Evolutionary conservation across 805 yeast species (phyloP), one percentile per base, ranked within the genome.

Genomic region (Naumovozyma baii): DNA sequence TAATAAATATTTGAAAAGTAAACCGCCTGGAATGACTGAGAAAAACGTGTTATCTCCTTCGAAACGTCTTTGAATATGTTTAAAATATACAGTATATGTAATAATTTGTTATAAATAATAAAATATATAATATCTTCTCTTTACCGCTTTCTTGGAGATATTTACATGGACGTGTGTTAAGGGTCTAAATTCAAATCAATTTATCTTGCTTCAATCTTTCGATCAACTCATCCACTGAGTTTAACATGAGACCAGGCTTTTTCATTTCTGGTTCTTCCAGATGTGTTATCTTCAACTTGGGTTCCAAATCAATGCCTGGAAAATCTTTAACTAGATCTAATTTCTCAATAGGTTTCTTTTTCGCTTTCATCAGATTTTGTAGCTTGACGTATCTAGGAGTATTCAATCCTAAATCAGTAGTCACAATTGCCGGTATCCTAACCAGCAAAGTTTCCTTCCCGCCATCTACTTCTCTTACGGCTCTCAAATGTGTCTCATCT

Each of bases 301-400:
- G 72, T 25, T 73, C 61, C 9, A 77, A 57, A 33, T 80, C 83
- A 3, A 51, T 36, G 26, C 82, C 71, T n/a, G 80, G 83, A 44
- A 84, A 73, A 51, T 83, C 94, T 14, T 51, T 44, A n/a, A 57
- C 67, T 16, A 79, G 63, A 61, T 67, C 73, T 64, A 62, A 75
- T 61, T 55, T 76, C 70, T 78, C 85, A 59, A 88, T 70, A 3
- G 95, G 95, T 71, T 86, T 88, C 76, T 88, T 88, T 71, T 92
- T 92, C 40, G 97, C 97, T 70, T 92, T 92, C 97, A 92, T 92
- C 68, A 88, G 76, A 62, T 90, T 92, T 44, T 96, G 96, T 57
- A 92, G 72, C 12, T 94, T 77, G n/a, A 94, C 95, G 55, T 86
- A 92, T 53, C 96, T 79, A 33, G 99, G 98, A 58, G 78, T 92